Evolutionary conservation across 495 filamentous ascomycete species (phyloP), one percentile per base, ranked within the genome.

Genomic region (Annulohypoxylon moriforme): DNA sequence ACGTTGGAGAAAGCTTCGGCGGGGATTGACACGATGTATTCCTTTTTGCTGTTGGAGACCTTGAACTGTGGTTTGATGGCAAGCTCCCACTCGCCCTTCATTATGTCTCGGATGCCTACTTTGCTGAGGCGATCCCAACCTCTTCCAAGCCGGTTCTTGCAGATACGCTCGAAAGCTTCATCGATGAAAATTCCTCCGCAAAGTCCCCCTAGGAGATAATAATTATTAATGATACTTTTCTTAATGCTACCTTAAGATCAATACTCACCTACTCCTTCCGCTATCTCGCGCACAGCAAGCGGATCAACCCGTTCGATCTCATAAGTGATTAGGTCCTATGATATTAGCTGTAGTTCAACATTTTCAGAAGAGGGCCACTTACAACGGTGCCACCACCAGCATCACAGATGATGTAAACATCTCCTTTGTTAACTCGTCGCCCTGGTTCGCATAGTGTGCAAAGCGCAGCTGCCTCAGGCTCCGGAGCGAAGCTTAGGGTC

Each of bases 321-420:
- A 50, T 78, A 78, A 16, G 57, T 74, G 8, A 71, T 73, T 1
- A 78, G 52, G 47, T 78, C 76, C 76, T 76, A 29, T 11, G 4
- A 31, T 22, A 18, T 71, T 42, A 60, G 50, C 18, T 18, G 8
- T 0, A 9, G 2, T 8, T 7, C 22, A 59, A 20, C 31, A 0
- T 13, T 1, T 4, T n/a, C 16, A 13, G 49, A 18, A 14, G 4
- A 16, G 34, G 34, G 1, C 9, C 16, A 71, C 72, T 29, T 55
- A 78, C 74, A 20, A 77, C 70, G 0, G 76, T 77, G n/a, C 72
- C 76, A 1, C 74, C 76, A 4, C 76, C 76, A 7, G 64, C 67
- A 59, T 78, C 74, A 20, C 76, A 78, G 10, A 78, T 68, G 10
- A 78, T 44, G 25, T 75, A 73, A 13, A 66, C 67, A 4, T 76